Conservation (phyloP, 208 protist genomes). For the Trypanosoma congolense region DNA sequence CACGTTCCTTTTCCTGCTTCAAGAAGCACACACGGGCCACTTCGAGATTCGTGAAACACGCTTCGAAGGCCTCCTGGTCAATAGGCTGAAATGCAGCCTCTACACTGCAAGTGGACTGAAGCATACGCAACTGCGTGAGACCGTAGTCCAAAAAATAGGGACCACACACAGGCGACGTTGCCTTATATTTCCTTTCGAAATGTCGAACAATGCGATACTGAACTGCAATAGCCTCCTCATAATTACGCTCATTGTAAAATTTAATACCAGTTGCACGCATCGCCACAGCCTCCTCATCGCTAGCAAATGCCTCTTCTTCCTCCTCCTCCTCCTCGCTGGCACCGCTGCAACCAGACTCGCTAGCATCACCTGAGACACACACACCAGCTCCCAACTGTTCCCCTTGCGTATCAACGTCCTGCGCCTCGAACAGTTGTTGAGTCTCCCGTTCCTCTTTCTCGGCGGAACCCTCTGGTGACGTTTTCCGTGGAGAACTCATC, state of each 20-base stretch:
- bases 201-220: slow-evolving; percentile 80
- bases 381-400: slow-evolving; percentile 3
- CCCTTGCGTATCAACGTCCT: slow-evolving; percentile 2
- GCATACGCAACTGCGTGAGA: slow-evolving; percentile 73
- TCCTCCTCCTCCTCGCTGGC: slow-evolving; percentile 39
- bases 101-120: slow-evolving; percentile 54
- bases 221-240: slow-evolving; percentile 62
- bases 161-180: slow-evolving; percentile 48
- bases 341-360: slow-evolving; percentile 1
- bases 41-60: slow-evolving; percentile 85
- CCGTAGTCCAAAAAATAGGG: slow-evolving; percentile 88
- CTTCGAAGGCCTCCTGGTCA: slow-evolving; percentile 71
- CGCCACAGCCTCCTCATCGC: slow-evolving; percentile 51
- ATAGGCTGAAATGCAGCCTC: slow-evolving; percentile 62
- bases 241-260: slow-evolving; percentile 63
- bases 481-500: no score
- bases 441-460: neutral
- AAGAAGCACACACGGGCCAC: slow-evolving; percentile 76
- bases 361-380: no score
- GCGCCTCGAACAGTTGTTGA: neutral
- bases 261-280: slow-evolving; percentile 42
- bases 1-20: slow-evolving; percentile 47
- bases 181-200: slow-evolving; percentile 68
- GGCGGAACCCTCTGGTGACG: no score
- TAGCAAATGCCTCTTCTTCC: slow-evolving; percentile 35